Evolutionary conservation across 2,329 filamentous ascomycete genomes (phyloP).

Genomic region (Venturia nashicola): DNA sequence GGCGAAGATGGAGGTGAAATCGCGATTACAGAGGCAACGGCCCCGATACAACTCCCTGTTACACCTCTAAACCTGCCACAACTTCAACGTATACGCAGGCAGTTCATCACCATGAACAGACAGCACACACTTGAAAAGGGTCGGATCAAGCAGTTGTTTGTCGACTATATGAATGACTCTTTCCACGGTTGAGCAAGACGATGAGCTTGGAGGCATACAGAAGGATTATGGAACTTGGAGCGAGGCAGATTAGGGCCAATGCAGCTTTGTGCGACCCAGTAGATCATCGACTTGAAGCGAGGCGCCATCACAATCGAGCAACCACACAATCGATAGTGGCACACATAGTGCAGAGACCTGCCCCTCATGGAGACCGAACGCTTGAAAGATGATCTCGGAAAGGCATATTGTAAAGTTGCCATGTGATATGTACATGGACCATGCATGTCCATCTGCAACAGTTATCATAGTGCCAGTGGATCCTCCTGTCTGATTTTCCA

Average conservation of each 20-base stretch:
- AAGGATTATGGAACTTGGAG: background rate
- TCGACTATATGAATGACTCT: slow-evolving; percentile 29
- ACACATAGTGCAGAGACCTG: background rate
- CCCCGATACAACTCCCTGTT: slow-evolving; percentile 52
- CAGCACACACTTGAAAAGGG: slow-evolving; percentile 37
- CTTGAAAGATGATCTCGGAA: background rate
- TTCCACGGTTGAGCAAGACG: slow-evolving; percentile 14
- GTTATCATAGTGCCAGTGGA: too few species aligned
- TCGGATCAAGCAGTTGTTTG: slow-evolving; percentile 25
- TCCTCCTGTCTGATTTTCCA: too few species aligned
- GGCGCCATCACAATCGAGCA: background rate
- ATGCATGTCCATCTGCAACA: background rate
- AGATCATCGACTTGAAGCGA: background rate
- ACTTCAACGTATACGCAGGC: slow-evolving; percentile 63
- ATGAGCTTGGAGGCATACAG: background rate
- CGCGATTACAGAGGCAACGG: slow-evolving; percentile 37
- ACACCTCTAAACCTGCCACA: slow-evolving; percentile 59
- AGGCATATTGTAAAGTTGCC: background rate
- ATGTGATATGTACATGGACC: background rate
- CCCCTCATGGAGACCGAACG: background rate
- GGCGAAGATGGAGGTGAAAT: slow-evolving; percentile 51
- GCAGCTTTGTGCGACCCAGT: background rate
- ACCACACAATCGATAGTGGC: background rate
- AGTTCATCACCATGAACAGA: slow-evolving; percentile 66
- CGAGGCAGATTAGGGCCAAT: background rate